These are phyloP conservation scores for Blastocystis sp. DNA, from an alignment of 352 stramenopile species.

Conservation along the genomic window DNA sequence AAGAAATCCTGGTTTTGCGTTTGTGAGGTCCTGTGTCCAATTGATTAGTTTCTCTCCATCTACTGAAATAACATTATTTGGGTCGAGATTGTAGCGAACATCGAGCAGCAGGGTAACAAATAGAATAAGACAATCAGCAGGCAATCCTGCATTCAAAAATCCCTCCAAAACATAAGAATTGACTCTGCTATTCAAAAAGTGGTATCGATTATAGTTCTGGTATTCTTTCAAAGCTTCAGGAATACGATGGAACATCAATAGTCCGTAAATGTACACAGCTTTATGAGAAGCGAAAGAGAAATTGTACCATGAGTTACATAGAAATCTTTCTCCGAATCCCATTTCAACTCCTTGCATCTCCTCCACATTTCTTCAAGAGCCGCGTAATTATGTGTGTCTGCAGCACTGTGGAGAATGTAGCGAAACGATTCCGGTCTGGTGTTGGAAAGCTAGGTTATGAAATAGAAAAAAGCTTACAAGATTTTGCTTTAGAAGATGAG, in stretches of 20 bases:
- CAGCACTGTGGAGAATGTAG: slow-evolving; percentile 2
- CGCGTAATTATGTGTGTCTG: background rate
- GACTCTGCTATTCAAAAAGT: slow-evolving; percentile 11
- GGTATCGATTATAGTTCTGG: slow-evolving; percentile 2
- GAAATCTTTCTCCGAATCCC: slow-evolving; percentile 25
- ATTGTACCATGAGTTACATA: background rate
- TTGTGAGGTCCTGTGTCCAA: background rate
- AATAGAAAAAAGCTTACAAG: background rate
- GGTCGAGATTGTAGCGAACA: background rate
- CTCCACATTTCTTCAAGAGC: background rate
- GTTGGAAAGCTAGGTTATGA: background rate
- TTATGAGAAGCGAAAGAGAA: background rate
- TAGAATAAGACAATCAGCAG: background rate
- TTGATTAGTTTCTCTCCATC: background rate
- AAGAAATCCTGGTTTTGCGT: background rate
- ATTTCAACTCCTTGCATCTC: background rate
- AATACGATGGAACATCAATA: background rate
- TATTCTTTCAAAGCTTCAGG: background rate
- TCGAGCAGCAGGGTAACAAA: background rate
- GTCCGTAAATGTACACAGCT: slow-evolving; percentile 4
- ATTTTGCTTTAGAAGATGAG: background rate
- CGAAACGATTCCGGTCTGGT: background rate
- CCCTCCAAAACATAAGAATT: slow-evolving; percentile 29
- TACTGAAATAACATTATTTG: background rate
- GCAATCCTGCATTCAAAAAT: background rate